Conservation (phyloP, 176 grass and related monocot species). For the Musa beccarii region DNA sequence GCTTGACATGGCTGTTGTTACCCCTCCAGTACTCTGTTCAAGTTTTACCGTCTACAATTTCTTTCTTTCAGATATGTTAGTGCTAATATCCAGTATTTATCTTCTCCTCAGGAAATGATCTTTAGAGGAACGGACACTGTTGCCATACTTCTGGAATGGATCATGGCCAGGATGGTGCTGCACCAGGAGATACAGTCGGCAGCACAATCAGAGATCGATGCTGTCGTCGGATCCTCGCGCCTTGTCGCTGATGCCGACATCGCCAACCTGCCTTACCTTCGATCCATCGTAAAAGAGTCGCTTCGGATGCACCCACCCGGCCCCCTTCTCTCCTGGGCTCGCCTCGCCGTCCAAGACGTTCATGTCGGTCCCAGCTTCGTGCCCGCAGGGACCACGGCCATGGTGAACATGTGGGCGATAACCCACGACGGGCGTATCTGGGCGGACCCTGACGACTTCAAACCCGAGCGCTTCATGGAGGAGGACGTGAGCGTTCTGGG, state of each 20-base stretch:
- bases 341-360: constrained; percentile 31
- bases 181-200: constrained; percentile 31
- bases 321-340: constrained; percentile 38
- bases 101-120: constrained; percentile 29
- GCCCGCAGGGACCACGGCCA: constrained; percentile 27
- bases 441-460: constrained; percentile 17
- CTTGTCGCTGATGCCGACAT: constrained; percentile 25
- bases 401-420: constrained; percentile 43
- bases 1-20: no score
- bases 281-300: constrained; percentile 31
- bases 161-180: constrained; percentile 32
- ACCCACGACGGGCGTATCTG: constrained; percentile 27
- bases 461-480: constrained; percentile 30
- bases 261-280: constrained; percentile 27
- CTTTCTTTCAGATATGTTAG: no score
- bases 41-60: no score
- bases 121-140: constrained; percentile 38
- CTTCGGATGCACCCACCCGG: constrained; percentile 36
- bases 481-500: constrained; percentile 26
- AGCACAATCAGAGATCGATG: constrained; percentile 35
- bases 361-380: constrained; percentile 20
- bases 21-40: no score
- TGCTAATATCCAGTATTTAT: not conserved
- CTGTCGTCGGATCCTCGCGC: constrained; percentile 1
- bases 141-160: constrained; percentile 37